These are phyloP conservation scores for Gardenia jasminoides DNA, from an alignment of 257 asterid species.

Conservation along the genomic window DNA sequence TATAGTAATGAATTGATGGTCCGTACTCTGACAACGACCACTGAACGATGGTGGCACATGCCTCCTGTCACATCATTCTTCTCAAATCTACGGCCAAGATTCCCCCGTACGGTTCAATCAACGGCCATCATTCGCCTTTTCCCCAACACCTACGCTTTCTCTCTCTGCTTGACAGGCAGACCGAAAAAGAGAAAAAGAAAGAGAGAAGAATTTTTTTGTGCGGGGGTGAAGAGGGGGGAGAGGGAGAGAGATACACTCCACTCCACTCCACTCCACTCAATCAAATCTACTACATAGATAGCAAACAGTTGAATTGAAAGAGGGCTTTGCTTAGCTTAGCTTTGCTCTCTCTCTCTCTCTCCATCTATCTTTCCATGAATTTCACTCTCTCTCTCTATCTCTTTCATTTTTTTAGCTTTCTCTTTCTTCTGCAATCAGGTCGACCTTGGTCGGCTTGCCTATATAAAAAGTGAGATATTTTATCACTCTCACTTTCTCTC, in stretches of 20 bases:
- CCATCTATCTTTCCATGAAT: neutral
- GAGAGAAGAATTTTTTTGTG: too few relatives aligned
- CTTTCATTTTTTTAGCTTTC: slow-evolving; percentile 20
- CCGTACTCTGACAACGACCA: slow-evolving; percentile 98
- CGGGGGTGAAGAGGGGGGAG: slow-evolving; percentile 3
- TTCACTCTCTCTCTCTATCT: slow-evolving; percentile 21
- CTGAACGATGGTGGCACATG: slow-evolving; percentile 98
- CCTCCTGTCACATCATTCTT: slow-evolving; percentile 76
- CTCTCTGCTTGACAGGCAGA: slow-evolving; percentile 29
- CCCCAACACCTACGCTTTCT: slow-evolving; percentile 10
- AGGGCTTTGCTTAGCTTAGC: too few relatives aligned
- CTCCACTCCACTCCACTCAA: slow-evolving; percentile 17
- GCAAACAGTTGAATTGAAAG: neutral
- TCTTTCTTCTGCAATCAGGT: slow-evolving; percentile 73
- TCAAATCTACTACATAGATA: neutral
- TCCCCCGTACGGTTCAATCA: slow-evolving; percentile 43
- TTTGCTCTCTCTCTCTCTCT: slow-evolving; percentile 2
- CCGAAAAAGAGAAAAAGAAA: slow-evolving; percentile 9
- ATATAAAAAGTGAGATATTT: slow-evolving; percentile 23
- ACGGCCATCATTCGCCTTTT: slow-evolving; percentile 47
- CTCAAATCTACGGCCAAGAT: slow-evolving; percentile 46
- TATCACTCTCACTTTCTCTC: slow-evolving; percentile 22
- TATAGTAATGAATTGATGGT: slow-evolving; percentile 30
- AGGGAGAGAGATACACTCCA: neutral
- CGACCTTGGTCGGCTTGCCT: slow-evolving; percentile 62